phyloP scores from a whole-genome alignment of 2,329 filamentous ascomycete species.

The Stagonosporopsis vannaccii region DNA sequence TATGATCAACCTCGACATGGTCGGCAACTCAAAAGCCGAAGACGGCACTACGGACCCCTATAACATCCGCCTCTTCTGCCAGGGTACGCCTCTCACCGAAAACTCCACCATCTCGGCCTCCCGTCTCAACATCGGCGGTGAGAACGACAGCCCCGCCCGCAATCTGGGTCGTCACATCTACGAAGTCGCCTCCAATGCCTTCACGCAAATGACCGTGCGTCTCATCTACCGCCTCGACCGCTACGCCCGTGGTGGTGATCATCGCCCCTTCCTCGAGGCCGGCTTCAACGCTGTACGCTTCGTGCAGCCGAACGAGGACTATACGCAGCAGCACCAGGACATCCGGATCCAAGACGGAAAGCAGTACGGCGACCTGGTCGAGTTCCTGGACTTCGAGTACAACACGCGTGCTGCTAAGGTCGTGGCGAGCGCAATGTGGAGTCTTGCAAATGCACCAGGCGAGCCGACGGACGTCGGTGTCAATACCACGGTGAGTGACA shows the following conservation, averaged over 20 bases:
- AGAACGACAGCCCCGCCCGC: conserved; percentile 61
- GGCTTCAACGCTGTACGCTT: conserved; percentile 62
- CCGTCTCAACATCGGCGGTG: conserved; percentile 48
- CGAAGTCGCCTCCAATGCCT: conserved; percentile 59
- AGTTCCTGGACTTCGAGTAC: conserved; percentile 63
- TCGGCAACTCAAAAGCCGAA: conserved; percentile 55
- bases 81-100: conserved; percentile 55
- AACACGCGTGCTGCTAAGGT: conserved; percentile 61
- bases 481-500: conserved; percentile 53
- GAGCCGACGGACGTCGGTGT: conserved; percentile 57
- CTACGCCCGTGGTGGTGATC: conserved; percentile 63
- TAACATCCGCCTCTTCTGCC: conserved; percentile 61
- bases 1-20: conserved; percentile 64
- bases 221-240: conserved; percentile 63
- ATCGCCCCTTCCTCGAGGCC: conserved; percentile 60
- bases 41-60: conserved; percentile 53
- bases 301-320: conserved; percentile 64
- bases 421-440: conserved; percentile 61
- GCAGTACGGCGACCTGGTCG: conserved; percentile 61
- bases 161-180: conserved; percentile 62
- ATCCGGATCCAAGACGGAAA: conserved; percentile 55
- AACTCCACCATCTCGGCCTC: conserved; percentile 43
- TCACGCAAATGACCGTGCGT: conserved; percentile 61
- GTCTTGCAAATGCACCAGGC: conserved; percentile 59
- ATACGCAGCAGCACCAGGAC: conserved; percentile 64